These are phyloP conservation scores for Rickenella mellea DNA, from an alignment of 768 basidiomycete species.

Conservation along the genomic window DNA sequence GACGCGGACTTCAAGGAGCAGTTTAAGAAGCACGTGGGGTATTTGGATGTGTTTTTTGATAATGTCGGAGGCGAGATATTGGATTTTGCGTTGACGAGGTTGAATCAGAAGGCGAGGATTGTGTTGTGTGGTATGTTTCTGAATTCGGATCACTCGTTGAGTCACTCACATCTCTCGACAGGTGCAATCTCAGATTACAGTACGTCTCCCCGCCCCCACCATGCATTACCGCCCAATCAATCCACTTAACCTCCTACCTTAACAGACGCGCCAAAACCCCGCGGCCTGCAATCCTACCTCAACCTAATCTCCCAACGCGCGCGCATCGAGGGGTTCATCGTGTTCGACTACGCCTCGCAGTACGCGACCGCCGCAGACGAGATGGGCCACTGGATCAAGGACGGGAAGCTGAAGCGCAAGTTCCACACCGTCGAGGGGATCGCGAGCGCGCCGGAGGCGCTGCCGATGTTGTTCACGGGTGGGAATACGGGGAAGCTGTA, in stretches of 20 bases:
- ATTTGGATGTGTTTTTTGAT: constrained; percentile 80
- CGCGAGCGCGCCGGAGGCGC: constrained; percentile 60
- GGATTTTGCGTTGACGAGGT: constrained; percentile 61
- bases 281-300: constrained; percentile 57
- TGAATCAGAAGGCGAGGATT: constrained; percentile 74
- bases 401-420: constrained; percentile 68
- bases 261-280: constrained; percentile 52
- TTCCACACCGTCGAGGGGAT: constrained; percentile 75
- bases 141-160: background rate
- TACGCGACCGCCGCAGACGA: constrained; percentile 51
- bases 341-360: constrained; percentile 67
- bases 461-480: constrained; percentile 65
- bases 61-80: constrained; percentile 80
- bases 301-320: constrained; percentile 71
- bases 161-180: constrained; percentile 16
- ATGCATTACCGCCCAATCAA: background rate
- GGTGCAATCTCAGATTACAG: constrained; percentile 84
- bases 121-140: constrained; percentile 64
- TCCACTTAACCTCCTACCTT: background rate
- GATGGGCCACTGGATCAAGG: constrained; percentile 45
- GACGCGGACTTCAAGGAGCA: constrained; percentile 58
- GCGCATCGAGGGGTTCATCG: constrained; percentile 75
- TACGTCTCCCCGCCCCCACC: constrained; percentile 22
- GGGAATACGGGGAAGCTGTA: constrained; percentile 73
- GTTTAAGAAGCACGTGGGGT: constrained; percentile 62